Evolutionary conservation across 257 asterid genomes (phyloP), one percentile per base, ranked within the genome.

Genomic region (Asclepias syriaca): DNA sequence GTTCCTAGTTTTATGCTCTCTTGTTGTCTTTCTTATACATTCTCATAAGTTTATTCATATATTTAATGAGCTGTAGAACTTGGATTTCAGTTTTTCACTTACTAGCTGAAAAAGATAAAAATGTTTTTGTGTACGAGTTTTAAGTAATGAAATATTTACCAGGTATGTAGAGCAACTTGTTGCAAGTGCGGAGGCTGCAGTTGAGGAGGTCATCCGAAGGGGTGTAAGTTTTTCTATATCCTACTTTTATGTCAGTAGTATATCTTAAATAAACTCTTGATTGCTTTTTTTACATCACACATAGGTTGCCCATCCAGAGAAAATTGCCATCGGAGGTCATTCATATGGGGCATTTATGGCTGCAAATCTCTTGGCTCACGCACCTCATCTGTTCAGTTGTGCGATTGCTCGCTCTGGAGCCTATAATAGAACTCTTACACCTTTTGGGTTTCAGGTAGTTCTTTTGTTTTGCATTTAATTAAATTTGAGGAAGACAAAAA

Each of bases 311-410:
- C 92, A 92, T 84, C 96, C 96, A 45, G 77, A 84, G 79, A 95
- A 90, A 88, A 85, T 95, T 76, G 91, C 99, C 60, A 79, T 92
- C 49, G 99, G 99, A 39, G 98, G 99, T 84, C 99, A 95, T 78
- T 92, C 98, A 56, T 95, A 95, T 65, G 99, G 99, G 63, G 99
- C 99, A 76, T 95, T 95, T 88, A 95, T 95, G 99, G 85, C 99
- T 27, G 98, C 98, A 69, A 95, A 95, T 81, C 96, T 95, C 73
- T 90, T 95, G 48, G 99, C 99, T 32, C 99, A 92, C 66, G 98
- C 99, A 59, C 98, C 98, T 68, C 96, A 95, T 87, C 92, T 95
- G 45, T 95, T 95, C 83, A 77, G 90, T 71, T 95, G 99, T 50
- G 98, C 98, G 71, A 82, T 95, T 77, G 99, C 99, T 58, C 94